A percentile compares a stretch with the other conserved stretches of the same genome.
Evolutionary conservation across 2,329 filamentous ascomycete species (phyloP).

Genomic region (Decorospora gaudefroyi): DNA sequence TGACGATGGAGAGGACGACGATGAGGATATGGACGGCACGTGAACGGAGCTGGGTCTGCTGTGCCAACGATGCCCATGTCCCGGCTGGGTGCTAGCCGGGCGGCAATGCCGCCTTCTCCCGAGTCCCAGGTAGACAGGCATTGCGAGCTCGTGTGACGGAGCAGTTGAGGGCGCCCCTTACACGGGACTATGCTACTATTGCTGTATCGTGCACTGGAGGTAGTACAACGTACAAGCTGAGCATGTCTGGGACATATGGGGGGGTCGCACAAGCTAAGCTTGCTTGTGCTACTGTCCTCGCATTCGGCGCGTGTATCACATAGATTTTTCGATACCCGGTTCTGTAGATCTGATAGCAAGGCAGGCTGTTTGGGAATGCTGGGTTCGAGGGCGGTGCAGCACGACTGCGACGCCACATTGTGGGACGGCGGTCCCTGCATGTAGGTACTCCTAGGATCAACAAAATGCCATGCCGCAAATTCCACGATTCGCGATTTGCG

Average conservation of each 20-base stretch:
- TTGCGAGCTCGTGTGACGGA: background rate
- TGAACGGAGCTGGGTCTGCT: too few relatives aligned
- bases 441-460: too few relatives aligned
- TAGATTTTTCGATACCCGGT: slow-evolving; percentile 6
- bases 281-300: too few relatives aligned
- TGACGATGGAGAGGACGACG: slow-evolving; percentile 43
- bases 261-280: background rate
- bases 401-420: too few relatives aligned
- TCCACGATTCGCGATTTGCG: slow-evolving; percentile 2
- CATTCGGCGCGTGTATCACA: too few relatives aligned
- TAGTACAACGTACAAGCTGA: background rate
- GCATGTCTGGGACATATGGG: background rate
- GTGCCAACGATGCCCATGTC: background rate
- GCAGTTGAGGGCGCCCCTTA: background rate
- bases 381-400: too few relatives aligned
- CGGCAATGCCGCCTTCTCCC: too few relatives aligned
- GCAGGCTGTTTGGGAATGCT: slow-evolving; percentile 1
- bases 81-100: background rate
- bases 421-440: slow-evolving; percentile 15
- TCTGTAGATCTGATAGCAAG: slow-evolving; percentile 1
- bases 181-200: too few relatives aligned
- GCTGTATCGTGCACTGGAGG: too few relatives aligned
- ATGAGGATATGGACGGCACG: slow-evolving; percentile 47
- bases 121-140: background rate
- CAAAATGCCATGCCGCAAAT: slow-evolving; percentile 13